These are phyloP conservation scores for Penicillium sumatraense DNA, from an alignment of 2,329 filamentous ascomycete genomes.

Conservation along the genomic window DNA sequence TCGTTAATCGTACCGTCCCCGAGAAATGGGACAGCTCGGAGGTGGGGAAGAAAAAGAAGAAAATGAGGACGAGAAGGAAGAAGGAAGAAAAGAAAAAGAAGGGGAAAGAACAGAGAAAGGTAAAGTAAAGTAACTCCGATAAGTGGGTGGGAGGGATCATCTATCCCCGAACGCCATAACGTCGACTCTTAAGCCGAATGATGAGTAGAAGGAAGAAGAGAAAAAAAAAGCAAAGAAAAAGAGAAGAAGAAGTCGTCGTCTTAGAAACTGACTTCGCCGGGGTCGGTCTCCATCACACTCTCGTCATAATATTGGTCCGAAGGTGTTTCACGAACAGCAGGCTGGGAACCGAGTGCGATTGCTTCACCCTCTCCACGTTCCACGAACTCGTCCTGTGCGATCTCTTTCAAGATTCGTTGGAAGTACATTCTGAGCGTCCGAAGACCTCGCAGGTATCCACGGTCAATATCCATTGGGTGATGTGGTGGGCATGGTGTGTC, in stretches of 20 bases:
- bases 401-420: conserved; percentile 80
- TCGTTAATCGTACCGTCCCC: conserved; percentile 25
- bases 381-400: conserved; percentile 55
- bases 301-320: conserved; percentile 47
- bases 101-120: neutral
- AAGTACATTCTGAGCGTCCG: conserved; percentile 82
- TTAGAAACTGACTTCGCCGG: conserved; percentile 50
- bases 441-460: conserved; percentile 86
- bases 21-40: conserved; percentile 5
- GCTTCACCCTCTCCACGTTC: conserved; percentile 51
- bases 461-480: conserved; percentile 79
- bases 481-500: conserved; percentile 75
- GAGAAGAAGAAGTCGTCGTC: neutral
- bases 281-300: conserved; percentile 47
- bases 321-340: conserved; percentile 33
- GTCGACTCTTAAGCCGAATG: conserved; percentile 7
- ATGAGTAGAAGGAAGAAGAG: conserved; percentile 2
- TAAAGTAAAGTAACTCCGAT: conserved; percentile 7
- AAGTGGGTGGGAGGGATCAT: conserved; percentile 8
- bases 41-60: neutral
- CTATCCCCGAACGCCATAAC: conserved; percentile 21
- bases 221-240: neutral
- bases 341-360: conserved; percentile 40
- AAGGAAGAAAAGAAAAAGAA: no score
- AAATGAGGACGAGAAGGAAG: neutral